A percentile compares a stretch with the other conserved stretches of the same genome.
Conservation (phyloP, 2,329 filamentous ascomycete species). For the Diaporthe capsici region DNA sequence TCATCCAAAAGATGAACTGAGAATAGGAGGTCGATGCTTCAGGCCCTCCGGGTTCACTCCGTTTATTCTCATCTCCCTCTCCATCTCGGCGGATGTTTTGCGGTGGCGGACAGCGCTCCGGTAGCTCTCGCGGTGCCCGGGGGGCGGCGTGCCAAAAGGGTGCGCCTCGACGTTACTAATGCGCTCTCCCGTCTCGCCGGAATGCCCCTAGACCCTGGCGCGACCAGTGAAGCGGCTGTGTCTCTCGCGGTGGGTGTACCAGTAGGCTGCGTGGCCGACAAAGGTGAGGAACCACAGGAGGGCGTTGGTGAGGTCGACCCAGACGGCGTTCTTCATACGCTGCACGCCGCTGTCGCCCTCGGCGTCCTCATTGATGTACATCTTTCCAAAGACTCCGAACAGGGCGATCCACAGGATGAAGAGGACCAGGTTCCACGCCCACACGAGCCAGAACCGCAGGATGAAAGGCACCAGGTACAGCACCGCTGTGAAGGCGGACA, state of each 20-base stretch:
- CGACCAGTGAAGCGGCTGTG: slow-evolving; percentile 72
- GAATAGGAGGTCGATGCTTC: background rate
- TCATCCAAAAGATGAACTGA: background rate
- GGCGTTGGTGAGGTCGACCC: slow-evolving; percentile 83
- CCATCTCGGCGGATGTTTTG: background rate
- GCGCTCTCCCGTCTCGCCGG: background rate
- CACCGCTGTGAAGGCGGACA: slow-evolving; percentile 75
- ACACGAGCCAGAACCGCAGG: slow-evolving; percentile 66
- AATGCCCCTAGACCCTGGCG: slow-evolving; percentile 62
- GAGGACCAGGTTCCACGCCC: slow-evolving; percentile 79
- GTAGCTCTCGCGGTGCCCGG: background rate
- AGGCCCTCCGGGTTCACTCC: background rate
- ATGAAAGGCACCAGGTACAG: slow-evolving; percentile 77
- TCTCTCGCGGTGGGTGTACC: slow-evolving; percentile 68
- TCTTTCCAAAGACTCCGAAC: slow-evolving; percentile 85
- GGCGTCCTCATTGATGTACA: slow-evolving; percentile 80
- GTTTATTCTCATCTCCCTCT: background rate
- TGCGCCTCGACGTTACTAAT: background rate
- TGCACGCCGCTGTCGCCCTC: slow-evolving; percentile 74
- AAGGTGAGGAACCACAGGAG: slow-evolving; percentile 81
- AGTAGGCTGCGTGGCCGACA: slow-evolving; percentile 69
- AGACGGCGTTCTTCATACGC: slow-evolving; percentile 90
- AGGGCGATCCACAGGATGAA: slow-evolving; percentile 85
- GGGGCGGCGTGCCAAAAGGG: slow-evolving; percentile 9
- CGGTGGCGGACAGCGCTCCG: background rate